phyloP scores from a whole-genome alignment of 2,329 filamentous ascomycete genomes.

The Helotiales sp. region DNA sequence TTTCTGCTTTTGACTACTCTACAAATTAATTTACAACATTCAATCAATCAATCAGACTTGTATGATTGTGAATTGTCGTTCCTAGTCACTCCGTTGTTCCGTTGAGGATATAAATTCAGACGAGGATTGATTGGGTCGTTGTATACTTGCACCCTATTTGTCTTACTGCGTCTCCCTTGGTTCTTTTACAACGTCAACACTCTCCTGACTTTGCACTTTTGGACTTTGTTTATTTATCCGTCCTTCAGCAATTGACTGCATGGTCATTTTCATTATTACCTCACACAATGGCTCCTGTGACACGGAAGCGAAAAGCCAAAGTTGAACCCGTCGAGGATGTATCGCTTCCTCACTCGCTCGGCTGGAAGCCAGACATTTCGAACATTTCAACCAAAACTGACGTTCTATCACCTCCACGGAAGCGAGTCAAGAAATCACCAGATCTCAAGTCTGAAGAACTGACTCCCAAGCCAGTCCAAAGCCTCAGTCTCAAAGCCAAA shows the following conservation, averaged over 20 bases:
- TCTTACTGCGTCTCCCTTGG: no score
- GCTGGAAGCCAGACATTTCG: not conserved
- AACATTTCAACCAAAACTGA: no score
- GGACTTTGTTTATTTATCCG: not conserved
- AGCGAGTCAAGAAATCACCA: not conserved
- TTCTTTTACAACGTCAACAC: not conserved
- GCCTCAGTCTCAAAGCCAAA: not conserved
- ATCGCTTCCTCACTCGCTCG: constrained; percentile 3
- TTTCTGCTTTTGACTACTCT: not conserved
- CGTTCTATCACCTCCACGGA: not conserved
- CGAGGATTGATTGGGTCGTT: not conserved
- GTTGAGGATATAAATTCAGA: not conserved
- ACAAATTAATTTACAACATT: not conserved
- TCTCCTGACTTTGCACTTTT: not conserved
- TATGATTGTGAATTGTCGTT: not conserved
- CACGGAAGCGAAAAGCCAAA: not conserved
- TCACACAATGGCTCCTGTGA: not conserved
- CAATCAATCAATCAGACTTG: not conserved
- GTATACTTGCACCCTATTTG: not conserved
- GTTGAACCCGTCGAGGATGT: not conserved
- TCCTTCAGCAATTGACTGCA: not conserved
- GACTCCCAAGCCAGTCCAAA: not conserved
- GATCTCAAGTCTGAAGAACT: constrained; percentile 1
- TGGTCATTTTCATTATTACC: not conserved
- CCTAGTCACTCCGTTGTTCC: not conserved